Percentiles rank a stretch among this genome's conserved stretches.
Conservation (phyloP, 768 basidiomycete genomes). For the Wakefieldia striispora region DNA sequence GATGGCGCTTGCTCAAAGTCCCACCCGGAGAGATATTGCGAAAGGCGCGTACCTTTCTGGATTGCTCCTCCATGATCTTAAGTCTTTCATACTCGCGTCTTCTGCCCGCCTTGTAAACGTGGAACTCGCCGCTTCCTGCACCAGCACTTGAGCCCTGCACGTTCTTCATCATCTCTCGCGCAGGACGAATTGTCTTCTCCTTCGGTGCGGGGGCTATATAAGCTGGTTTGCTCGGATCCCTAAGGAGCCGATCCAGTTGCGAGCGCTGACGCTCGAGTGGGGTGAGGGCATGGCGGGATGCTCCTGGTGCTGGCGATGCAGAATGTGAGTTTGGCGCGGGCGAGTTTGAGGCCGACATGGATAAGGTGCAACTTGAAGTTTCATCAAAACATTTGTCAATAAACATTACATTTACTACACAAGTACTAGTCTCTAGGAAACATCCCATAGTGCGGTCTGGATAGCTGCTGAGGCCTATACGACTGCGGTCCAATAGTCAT, state of each 20-base stretch:
- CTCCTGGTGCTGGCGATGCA: slow-evolving; percentile 30
- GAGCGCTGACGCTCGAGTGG: slow-evolving; percentile 51
- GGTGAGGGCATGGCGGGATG: slow-evolving; percentile 46
- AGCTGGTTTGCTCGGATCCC: slow-evolving; percentile 83
- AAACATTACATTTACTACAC: slow-evolving; percentile 9
- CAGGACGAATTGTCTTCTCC: slow-evolving; percentile 75
- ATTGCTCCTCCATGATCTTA: slow-evolving; percentile 83
- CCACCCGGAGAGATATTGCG: neutral
- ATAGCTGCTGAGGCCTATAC: too few species aligned
- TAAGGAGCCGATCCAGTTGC: slow-evolving; percentile 86
- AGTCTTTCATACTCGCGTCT: slow-evolving; percentile 94
- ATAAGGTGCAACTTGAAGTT: neutral
- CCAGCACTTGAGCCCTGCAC: slow-evolving; percentile 98
- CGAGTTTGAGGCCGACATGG: slow-evolving; percentile 32
- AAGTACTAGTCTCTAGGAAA: slow-evolving; percentile 14
- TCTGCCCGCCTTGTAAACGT: slow-evolving; percentile 95
- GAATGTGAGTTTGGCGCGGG: slow-evolving; percentile 29
- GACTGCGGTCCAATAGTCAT: slow-evolving; percentile 17
- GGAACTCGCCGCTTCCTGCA: slow-evolving; percentile 96
- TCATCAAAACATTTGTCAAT: slow-evolving; percentile 24
- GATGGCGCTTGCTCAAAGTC: slow-evolving; percentile 1
- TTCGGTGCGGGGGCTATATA: slow-evolving; percentile 78
- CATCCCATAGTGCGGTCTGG: neutral
- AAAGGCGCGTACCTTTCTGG: slow-evolving; percentile 58
- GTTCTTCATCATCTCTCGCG: slow-evolving; percentile 98